A percentile compares a stretch with the other conserved stretches of the same genome.
Evolutionary conservation across 495 filamentous ascomycete genomes (phyloP).

Genomic region (Podospora pseudocomata): DNA sequence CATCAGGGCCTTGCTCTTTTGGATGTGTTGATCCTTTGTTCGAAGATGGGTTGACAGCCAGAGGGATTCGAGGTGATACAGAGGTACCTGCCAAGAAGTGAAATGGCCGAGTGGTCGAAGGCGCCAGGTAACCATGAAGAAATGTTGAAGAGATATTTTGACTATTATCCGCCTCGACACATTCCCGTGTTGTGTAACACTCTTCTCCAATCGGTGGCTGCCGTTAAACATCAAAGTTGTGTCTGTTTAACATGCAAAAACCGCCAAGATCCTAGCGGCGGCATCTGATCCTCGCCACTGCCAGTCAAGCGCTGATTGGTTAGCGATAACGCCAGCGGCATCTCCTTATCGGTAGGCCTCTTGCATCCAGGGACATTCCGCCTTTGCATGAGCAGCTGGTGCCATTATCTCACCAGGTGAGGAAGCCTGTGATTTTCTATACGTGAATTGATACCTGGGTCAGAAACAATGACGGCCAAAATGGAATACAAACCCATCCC

Average conservation of each 20-base stretch:
- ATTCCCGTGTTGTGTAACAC: not conserved
- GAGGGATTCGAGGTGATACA: too few relatives aligned
- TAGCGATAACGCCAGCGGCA: not conserved
- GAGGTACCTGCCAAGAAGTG: too few relatives aligned
- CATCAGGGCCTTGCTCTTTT: too few relatives aligned
- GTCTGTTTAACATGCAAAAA: not conserved
- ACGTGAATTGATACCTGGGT: not conserved
- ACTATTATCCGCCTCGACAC: not conserved
- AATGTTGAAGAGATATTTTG: not conserved
- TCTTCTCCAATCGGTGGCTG: not conserved
- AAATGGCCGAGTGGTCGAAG: not conserved
- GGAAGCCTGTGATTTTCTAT: too few relatives aligned
- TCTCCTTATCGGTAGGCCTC: not conserved
- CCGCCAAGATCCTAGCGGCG: not conserved
- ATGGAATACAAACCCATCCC: slow-evolving; percentile 35
- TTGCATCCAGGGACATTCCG: not conserved
- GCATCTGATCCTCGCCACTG: not conserved
- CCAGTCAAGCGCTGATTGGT: not conserved
- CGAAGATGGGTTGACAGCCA: not conserved
- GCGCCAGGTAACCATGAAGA: not conserved
- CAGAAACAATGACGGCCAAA: not conserved
- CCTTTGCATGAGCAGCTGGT: not conserved
- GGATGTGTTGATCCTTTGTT: not conserved
- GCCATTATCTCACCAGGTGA: not conserved
- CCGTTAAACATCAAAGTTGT: not conserved